These are phyloP conservation scores for Phytophthora nicotianae DNA, from an alignment of 352 stramenopile species.

Conservation along the genomic window DNA sequence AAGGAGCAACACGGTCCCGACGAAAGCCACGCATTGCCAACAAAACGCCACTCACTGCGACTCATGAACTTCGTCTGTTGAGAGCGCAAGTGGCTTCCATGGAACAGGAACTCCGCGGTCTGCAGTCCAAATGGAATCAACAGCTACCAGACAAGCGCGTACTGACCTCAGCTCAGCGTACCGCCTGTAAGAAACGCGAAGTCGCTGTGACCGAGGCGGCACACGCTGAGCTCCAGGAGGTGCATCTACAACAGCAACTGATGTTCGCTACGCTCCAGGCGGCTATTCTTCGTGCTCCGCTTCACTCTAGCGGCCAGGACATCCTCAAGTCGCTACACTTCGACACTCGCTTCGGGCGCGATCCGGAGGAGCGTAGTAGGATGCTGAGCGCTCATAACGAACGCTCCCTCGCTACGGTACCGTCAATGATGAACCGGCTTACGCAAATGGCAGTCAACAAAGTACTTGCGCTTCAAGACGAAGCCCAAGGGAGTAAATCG, in stretches of 20 bases:
- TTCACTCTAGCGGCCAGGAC: conserved; percentile 30
- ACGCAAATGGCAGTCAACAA: conserved; percentile 29
- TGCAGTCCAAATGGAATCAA: conserved; percentile 28
- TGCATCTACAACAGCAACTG: conserved; percentile 41
- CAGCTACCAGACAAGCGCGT: conserved; percentile 27
- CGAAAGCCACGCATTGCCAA: conserved; percentile 14
- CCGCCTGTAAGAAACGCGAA: conserved; percentile 30
- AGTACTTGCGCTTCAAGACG: conserved; percentile 10
- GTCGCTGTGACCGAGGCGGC: conserved; percentile 15
- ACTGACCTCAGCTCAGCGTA: conserved; percentile 19
- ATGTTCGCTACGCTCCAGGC: conserved; percentile 41
- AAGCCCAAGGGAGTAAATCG: neutral
- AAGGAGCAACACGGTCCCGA: conserved; percentile 1
- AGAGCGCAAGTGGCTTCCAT: conserved; percentile 33
- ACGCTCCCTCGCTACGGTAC: conserved; percentile 24
- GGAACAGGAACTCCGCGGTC: conserved; percentile 31
- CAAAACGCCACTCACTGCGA: conserved; percentile 19
- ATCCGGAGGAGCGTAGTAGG: conserved; percentile 14
- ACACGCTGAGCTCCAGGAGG: conserved; percentile 27
- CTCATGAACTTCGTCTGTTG: conserved; percentile 36
- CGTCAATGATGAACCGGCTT: conserved; percentile 25
- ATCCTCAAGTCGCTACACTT: conserved; percentile 36
- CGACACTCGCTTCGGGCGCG: conserved; percentile 24
- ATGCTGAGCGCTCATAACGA: conserved; percentile 25
- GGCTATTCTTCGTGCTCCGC: conserved; percentile 27